phyloP scores from a whole-genome alignment of 2,329 filamentous ascomycete species.

The Alternaria alternata region DNA sequence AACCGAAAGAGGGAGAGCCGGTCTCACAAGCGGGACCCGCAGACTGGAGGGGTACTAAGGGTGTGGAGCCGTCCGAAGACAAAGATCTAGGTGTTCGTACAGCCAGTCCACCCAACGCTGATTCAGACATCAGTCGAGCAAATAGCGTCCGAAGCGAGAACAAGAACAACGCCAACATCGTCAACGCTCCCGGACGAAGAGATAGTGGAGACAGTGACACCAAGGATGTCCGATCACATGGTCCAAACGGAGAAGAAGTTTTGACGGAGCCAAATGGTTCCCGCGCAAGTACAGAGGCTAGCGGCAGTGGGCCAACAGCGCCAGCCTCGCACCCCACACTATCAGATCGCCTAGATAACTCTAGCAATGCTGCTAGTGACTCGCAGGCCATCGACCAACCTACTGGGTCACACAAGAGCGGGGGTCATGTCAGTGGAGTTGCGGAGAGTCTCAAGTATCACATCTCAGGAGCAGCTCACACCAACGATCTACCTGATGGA shows the following conservation, averaged over 20 bases:
- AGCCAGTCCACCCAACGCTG: conserved; percentile 65
- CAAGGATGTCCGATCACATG: conserved; percentile 52
- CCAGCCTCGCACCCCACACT: conserved; percentile 20
- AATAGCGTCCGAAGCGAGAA: conserved; percentile 68
- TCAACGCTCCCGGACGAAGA: conserved; percentile 37
- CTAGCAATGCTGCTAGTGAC: conserved; percentile 9
- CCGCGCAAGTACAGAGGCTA: conserved; percentile 21
- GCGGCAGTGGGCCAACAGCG: conserved; percentile 25
- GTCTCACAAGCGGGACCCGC: conserved; percentile 75
- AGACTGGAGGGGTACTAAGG: conserved; percentile 73
- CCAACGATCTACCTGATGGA: conserved; percentile 54
- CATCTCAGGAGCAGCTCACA: conserved; percentile 44
- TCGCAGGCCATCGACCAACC: conserved; percentile 11
- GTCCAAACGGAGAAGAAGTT: conserved; percentile 44
- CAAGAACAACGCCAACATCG: conserved; percentile 30
- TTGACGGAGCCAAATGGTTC: conserved; percentile 37
- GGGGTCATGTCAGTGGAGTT: conserved; percentile 27
- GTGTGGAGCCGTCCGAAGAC: conserved; percentile 55
- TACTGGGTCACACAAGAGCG: conserved; percentile 29
- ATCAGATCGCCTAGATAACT: conserved; percentile 28
- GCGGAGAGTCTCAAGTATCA: conserved; percentile 42
- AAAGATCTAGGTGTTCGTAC: conserved; percentile 74
- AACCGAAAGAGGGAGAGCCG: conserved; percentile 72
- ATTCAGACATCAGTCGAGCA: conserved; percentile 73
- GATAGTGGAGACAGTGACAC: conserved; percentile 48